Percentiles rank a stretch among this genome's conserved stretches.
Evolutionary conservation across 1,139 yeast species (phyloP).

Genomic region (Kodamaea suecica): DNA sequence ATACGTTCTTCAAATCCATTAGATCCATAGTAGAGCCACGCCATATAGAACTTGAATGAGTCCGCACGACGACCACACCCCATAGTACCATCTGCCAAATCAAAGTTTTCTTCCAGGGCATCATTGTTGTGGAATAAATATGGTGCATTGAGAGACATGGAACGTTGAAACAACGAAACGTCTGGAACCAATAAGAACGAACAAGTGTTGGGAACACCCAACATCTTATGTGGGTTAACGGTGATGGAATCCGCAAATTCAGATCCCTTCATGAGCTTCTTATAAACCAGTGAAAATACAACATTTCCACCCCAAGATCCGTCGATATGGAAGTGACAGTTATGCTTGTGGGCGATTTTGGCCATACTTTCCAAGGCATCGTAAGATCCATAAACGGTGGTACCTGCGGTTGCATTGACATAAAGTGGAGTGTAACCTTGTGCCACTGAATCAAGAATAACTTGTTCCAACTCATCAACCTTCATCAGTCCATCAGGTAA

Average conservation of each 20-base stretch:
- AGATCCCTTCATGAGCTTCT: constrained; percentile 52
- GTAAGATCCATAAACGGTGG: constrained; percentile 83
- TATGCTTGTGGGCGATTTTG: constrained; percentile 49
- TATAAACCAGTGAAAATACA: constrained; percentile 56
- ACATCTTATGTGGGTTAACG: constrained; percentile 83
- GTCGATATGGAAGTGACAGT: constrained; percentile 78
- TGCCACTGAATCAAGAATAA: constrained; percentile 41
- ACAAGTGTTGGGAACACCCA: constrained; percentile 89
- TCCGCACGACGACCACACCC: constrained; percentile 90
- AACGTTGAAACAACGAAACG: constrained; percentile 59
- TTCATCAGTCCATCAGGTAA: constrained; percentile 54
- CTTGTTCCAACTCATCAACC: constrained; percentile 41
- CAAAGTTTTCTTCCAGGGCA: constrained; percentile 57
- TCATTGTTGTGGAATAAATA: constrained; percentile 69
- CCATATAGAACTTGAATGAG: constrained; percentile 71
- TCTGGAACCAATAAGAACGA: constrained; percentile 75
- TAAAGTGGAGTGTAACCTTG: constrained; percentile 71
- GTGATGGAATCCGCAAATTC: constrained; percentile 76
- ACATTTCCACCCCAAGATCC: constrained; percentile 94
- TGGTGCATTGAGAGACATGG: constrained; percentile 78
- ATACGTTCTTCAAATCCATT: constrained; percentile 55
- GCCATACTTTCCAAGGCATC: constrained; percentile 64
- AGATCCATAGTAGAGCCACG: constrained; percentile 79
- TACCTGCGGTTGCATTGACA: constrained; percentile 83
- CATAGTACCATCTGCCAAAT: constrained; percentile 88